A percentile compares a stretch with the other conserved stretches of the same genome.
phyloP scores from a whole-genome alignment of 768 basidiomycete genomes.

The Agrocybe chaxingu region DNA sequence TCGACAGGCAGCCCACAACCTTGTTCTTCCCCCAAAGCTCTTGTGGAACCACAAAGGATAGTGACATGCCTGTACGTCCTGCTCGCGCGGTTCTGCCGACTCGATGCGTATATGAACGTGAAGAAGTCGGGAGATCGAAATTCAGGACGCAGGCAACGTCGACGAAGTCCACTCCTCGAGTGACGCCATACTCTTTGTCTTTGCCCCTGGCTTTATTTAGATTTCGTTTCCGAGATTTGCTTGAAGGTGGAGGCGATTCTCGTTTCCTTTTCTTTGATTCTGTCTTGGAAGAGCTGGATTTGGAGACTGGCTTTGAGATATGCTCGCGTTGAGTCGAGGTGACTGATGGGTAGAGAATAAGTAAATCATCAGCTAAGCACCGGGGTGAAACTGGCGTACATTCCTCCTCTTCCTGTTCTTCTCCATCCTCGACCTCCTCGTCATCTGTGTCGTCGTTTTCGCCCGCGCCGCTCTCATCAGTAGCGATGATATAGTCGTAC shows the following conservation, averaged over 20 bases:
- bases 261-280: constrained; percentile 58
- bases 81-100: constrained; percentile 97
- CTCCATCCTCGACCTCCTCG: constrained; percentile 35
- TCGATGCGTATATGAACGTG: constrained; percentile 90
- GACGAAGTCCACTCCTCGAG: constrained; percentile 94
- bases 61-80: constrained; percentile 85
- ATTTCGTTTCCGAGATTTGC: constrained; percentile 39
- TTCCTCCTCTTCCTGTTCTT: constrained; percentile 29
- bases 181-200: constrained; percentile 88
- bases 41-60: constrained; percentile 81
- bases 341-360: constrained; percentile 33
- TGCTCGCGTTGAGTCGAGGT: constrained; percentile 51
- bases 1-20: constrained; percentile 64
- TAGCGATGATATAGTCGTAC: constrained; percentile 98
- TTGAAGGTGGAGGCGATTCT: constrained; percentile 35
- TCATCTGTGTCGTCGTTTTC: constrained; percentile 41
- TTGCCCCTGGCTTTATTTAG: constrained; percentile 46
- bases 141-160: constrained; percentile 97
- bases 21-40: constrained; percentile 73
- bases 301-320: constrained; percentile 13
- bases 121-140: constrained; percentile 91
- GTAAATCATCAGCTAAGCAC: neutral
- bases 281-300: constrained; percentile 15
- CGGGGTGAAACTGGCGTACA: neutral
- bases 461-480: constrained; percentile 76